Evolutionary conservation across 163 green algal species (phyloP).

Genomic region (Scenedesmus sp.): DNA sequence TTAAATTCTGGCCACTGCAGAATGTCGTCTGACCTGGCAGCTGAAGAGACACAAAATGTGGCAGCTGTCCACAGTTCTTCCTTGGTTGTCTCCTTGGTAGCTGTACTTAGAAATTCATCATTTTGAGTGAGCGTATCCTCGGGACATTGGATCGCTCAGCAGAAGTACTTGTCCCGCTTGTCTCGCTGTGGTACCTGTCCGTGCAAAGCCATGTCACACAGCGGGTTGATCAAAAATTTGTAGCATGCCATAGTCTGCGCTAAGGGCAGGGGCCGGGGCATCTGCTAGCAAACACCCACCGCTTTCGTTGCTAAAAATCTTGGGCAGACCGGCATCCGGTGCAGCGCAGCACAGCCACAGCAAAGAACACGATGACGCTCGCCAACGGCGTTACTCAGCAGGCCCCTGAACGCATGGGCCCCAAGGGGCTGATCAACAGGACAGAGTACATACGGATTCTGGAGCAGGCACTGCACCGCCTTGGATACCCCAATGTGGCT

Average conservation of each 20-base stretch:
- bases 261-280: not conserved
- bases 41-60: not conserved
- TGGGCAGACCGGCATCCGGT: not conserved
- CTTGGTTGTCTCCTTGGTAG: no score
- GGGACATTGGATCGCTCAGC: not conserved
- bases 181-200: not conserved
- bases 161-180: not conserved
- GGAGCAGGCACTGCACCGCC: conserved; percentile 80
- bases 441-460: conserved; percentile 87
- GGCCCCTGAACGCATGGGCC: conserved; percentile 66
- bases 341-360: not conserved
- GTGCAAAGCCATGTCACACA: not conserved
- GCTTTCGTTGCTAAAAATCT: not conserved
- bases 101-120: no score
- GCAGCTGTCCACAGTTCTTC: no score
- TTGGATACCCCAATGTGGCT: conserved; percentile 82
- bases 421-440: conserved; percentile 71
- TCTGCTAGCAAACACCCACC: not conserved
- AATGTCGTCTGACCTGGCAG: not conserved
- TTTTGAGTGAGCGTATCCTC: no score
- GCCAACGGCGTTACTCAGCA: not conserved
- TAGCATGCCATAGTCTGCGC: not conserved
- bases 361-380: not conserved
- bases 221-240: not conserved
- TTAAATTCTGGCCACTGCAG: not conserved